Evolutionary conservation across 2,329 filamentous ascomycete species (phyloP).

Genomic region (Xylariaceae sp.): DNA sequence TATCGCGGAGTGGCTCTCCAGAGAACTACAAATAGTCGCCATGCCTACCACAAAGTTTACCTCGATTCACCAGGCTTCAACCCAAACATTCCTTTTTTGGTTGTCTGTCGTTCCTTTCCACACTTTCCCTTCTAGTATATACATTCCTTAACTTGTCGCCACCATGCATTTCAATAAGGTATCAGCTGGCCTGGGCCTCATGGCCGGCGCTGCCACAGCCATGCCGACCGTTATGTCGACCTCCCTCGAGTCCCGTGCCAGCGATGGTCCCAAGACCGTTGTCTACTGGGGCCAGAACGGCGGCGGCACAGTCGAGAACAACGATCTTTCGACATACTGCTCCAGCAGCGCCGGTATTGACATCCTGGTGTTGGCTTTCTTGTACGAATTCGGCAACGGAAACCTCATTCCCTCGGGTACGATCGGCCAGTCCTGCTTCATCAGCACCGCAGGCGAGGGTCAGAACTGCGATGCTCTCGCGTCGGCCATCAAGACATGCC

Average conservation of each 20-base stretch:
- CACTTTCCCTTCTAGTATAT: background rate
- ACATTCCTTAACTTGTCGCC: slow-evolving; percentile 13
- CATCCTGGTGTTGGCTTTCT: slow-evolving; percentile 42
- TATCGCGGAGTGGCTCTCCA: background rate
- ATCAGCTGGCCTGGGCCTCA: slow-evolving; percentile 14
- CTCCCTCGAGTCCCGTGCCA: slow-evolving; percentile 5
- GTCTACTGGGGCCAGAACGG: slow-evolving; percentile 22
- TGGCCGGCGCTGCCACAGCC: slow-evolving; percentile 16
- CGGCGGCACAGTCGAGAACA: slow-evolving; percentile 32
- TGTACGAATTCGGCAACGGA: slow-evolving; percentile 39
- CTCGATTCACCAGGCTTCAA: slow-evolving; percentile 10
- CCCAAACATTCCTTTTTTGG: background rate
- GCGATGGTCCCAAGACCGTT: slow-evolving; percentile 7
- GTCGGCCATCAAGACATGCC: slow-evolving; percentile 42
- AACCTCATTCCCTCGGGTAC: slow-evolving; percentile 37
- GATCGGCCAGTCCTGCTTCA: slow-evolving; percentile 39
- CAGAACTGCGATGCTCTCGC: slow-evolving; percentile 39
- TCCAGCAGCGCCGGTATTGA: slow-evolving; percentile 38
- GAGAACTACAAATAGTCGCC: slow-evolving; percentile 17
- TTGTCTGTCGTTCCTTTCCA: background rate
- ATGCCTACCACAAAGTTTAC: background rate
- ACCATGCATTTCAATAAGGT: slow-evolving; percentile 19
- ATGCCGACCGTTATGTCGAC: slow-evolving; percentile 9
- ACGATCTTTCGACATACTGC: slow-evolving; percentile 39
- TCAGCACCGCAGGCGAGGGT: slow-evolving; percentile 33